Percentiles rank a stretch among this genome's conserved stretches.
Conservation (phyloP, 345 rosid species). For the Xanthoceras sorbifolium region DNA sequence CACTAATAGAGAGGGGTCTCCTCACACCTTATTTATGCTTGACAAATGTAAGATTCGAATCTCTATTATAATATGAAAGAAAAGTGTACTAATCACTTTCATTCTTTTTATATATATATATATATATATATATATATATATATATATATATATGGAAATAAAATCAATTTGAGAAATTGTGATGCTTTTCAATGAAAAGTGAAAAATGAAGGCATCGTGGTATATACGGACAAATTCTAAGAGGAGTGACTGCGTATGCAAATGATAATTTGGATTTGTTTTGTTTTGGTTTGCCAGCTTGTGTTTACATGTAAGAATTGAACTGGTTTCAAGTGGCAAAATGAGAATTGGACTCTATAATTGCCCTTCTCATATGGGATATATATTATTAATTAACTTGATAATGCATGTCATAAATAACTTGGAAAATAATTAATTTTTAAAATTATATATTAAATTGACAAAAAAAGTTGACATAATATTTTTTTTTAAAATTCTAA, state of each 20-base stretch:
- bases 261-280: not conserved
- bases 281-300: not conserved
- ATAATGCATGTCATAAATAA: too few species aligned
- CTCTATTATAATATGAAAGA: too few species aligned
- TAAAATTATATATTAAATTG: not conserved
- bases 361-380: not conserved
- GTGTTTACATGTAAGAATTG: not conserved
- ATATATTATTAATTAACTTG: not conserved
- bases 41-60: too few species aligned
- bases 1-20: too few species aligned
- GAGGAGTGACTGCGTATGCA: not conserved
- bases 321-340: slow-evolving; percentile 1
- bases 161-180: too few species aligned
- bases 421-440: too few species aligned
- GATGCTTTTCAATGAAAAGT: not conserved
- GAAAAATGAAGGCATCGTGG: not conserved
- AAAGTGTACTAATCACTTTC: too few species aligned
- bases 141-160: too few species aligned
- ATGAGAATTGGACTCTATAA: not conserved
- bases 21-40: too few species aligned
- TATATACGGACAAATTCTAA: not conserved
- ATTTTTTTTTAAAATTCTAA: too few species aligned
- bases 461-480: not conserved
- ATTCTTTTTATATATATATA: too few species aligned
- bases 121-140: too few species aligned